phyloP scores from a whole-genome alignment of 2,329 filamentous ascomycete genomes.

The Macrophomina phaseolina region DNA sequence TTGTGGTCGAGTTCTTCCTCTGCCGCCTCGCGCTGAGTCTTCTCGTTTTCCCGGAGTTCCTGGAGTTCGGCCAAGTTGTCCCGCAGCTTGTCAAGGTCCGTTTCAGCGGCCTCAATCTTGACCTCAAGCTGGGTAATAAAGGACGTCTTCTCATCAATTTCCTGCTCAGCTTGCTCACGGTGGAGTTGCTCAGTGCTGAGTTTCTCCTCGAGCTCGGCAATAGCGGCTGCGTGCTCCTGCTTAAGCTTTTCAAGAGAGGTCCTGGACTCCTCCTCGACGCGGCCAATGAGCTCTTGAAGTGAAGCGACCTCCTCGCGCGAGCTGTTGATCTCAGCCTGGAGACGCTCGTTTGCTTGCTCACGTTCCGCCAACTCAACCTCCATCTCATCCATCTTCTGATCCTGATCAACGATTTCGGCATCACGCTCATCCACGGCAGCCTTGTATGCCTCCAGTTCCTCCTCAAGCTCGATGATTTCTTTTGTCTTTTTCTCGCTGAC shows the following conservation, averaged over 20 bases:
- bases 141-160: constrained; percentile 45
- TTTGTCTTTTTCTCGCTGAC: constrained; percentile 45
- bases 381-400: constrained; percentile 38
- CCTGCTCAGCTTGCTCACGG: constrained; percentile 46
- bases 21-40: constrained; percentile 38
- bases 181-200: constrained; percentile 45
- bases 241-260: constrained; percentile 46
- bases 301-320: constrained; percentile 48
- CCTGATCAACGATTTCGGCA: constrained; percentile 39
- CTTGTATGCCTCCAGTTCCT: constrained; percentile 32
- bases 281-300: constrained; percentile 44
- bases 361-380: constrained; percentile 41
- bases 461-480: constrained; percentile 46
- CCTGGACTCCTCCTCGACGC: constrained; percentile 48
- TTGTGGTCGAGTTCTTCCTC: constrained; percentile 48
- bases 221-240: constrained; percentile 39
- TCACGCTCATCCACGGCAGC: constrained; percentile 41
- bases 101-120: constrained; percentile 44
- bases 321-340: constrained; percentile 46
- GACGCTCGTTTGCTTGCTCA: constrained; percentile 42
- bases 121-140: constrained; percentile 48
- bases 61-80: constrained; percentile 42
- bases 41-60: constrained; percentile 43
- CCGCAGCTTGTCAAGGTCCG: constrained; percentile 42
- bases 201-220: constrained; percentile 41